These are phyloP conservation scores for Skeletonema tropicum DNA, from an alignment of 108 stramenopile genomes.

Conservation along the genomic window DNA sequence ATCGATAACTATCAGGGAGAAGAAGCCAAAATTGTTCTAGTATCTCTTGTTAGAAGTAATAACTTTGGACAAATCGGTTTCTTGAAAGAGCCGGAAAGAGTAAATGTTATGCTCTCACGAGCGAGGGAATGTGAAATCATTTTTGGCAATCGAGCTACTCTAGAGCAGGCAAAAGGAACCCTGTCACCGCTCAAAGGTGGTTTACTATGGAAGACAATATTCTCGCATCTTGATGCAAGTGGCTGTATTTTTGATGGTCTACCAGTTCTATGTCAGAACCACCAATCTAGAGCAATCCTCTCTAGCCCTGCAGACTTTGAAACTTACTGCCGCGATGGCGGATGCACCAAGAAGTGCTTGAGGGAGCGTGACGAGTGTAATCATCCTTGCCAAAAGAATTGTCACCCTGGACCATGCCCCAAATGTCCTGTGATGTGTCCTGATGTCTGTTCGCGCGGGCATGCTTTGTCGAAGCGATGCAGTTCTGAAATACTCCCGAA, in stretches of 20 bases:
- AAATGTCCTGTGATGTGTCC: neutral
- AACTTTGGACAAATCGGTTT: constrained; percentile 74
- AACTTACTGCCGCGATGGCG: neutral
- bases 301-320: neutral
- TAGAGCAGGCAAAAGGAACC: constrained; percentile 5
- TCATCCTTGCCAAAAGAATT: neutral
- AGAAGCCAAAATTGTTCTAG: constrained; percentile 82
- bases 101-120: constrained; percentile 89
- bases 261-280: neutral
- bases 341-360: constrained; percentile 1
- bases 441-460: neutral
- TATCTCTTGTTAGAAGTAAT: constrained; percentile 77
- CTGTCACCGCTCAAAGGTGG: neutral
- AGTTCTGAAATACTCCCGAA: neutral
- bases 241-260: neutral
- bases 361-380: neutral
- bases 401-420: neutral
- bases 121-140: constrained; percentile 54
- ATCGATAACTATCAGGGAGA: constrained; percentile 91
- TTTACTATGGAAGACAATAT: neutral
- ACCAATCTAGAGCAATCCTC: neutral
- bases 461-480: constrained; percentile 1
- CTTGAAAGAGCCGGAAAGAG: constrained; percentile 73
- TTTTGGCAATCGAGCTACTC: constrained; percentile 33
- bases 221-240: neutral